Conservation (phyloP, 1,284 basidiomycete genomes). For the Heterobasidion annosum region DNA sequence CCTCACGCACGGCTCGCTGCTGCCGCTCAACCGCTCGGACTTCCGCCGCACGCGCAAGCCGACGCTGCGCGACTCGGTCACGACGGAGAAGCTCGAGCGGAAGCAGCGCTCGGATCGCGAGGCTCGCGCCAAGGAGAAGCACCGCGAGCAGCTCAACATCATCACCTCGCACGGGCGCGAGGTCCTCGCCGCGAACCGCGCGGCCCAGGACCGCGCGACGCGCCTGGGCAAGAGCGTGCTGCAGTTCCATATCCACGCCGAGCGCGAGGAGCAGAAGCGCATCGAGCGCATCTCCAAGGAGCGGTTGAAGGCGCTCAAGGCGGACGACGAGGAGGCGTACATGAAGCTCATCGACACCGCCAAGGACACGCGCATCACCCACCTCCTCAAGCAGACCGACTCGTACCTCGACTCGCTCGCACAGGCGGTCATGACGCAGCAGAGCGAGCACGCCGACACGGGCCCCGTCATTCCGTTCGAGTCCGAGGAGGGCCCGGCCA, state of each 20-base stretch:
- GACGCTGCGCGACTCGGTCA: conserved; percentile 82
- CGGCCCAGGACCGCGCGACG: conserved; percentile 69
- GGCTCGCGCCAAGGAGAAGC: conserved; percentile 91
- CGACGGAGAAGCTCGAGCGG: conserved; percentile 86
- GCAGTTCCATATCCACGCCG: conserved; percentile 81
- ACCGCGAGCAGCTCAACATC: conserved; percentile 86
- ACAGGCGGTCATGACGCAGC: conserved; percentile 91
- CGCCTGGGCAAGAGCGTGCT: conserved; percentile 84
- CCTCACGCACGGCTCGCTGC: conserved; percentile 83
- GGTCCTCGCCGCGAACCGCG: conserved; percentile 54
- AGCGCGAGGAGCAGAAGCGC: conserved; percentile 98
- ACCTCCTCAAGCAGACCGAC: conserved; percentile 92
- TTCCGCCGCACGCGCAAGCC: conserved; percentile 88
- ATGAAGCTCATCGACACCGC: conserved; percentile 99
- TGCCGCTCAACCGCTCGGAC: conserved; percentile 87
- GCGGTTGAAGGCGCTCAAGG: conserved; percentile 95
- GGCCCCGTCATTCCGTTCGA: conserved; percentile 20
- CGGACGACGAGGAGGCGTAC: conserved; percentile 98
- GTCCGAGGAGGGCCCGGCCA: conserved; percentile 64
- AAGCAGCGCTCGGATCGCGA: conserved; percentile 92
- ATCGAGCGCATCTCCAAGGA: conserved; percentile 97
- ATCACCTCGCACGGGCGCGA: conserved; percentile 86
- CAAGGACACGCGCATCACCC: conserved; percentile 98
- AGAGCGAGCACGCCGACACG: conserved; percentile 58
- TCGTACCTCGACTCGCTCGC: conserved; percentile 92